phyloP scores from a whole-genome alignment of 257 asterid species.

The Plectranthus barbatus region DNA sequence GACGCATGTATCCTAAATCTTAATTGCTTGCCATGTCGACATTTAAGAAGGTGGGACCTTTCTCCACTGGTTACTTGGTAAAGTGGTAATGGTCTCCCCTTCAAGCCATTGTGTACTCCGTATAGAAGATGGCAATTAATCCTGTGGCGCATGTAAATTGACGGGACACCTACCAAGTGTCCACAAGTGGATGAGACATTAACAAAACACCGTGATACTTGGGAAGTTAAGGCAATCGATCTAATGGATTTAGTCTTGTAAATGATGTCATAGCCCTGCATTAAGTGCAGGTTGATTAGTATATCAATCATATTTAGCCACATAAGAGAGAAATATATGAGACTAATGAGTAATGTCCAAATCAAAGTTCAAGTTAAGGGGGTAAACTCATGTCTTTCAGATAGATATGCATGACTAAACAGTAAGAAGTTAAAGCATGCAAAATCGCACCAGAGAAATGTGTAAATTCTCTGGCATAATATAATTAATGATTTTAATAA shows the following conservation, averaged over 20 bases:
- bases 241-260: constrained; percentile 36
- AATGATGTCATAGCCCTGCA: constrained; percentile 54
- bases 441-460: constrained; percentile 3
- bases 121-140: constrained; percentile 23
- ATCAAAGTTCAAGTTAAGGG: not conserved
- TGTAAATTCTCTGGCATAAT: not conserved
- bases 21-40: constrained; percentile 22
- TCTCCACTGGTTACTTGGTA: constrained; percentile 17
- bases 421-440: not conserved
- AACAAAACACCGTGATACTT: constrained; percentile 20
- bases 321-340: not conserved
- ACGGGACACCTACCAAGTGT: constrained; percentile 25
- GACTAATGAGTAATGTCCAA: not conserved
- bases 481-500: too few relatives aligned
- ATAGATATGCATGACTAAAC: not conserved
- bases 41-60: constrained; percentile 25
- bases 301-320: not conserved
- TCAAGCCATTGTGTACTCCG: constrained; percentile 33
- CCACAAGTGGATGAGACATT: constrained; percentile 29
- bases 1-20: constrained; percentile 48
- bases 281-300: constrained; percentile 10
- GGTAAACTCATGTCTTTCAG: not conserved
- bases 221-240: constrained; percentile 24
- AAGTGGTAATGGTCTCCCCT: constrained; percentile 27
- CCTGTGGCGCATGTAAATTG: constrained; percentile 24